Evolutionary conservation across 2,329 filamentous ascomycete species (phyloP), one percentile per base, ranked within the genome.

Genomic region (Alternaria sp.): DNA sequence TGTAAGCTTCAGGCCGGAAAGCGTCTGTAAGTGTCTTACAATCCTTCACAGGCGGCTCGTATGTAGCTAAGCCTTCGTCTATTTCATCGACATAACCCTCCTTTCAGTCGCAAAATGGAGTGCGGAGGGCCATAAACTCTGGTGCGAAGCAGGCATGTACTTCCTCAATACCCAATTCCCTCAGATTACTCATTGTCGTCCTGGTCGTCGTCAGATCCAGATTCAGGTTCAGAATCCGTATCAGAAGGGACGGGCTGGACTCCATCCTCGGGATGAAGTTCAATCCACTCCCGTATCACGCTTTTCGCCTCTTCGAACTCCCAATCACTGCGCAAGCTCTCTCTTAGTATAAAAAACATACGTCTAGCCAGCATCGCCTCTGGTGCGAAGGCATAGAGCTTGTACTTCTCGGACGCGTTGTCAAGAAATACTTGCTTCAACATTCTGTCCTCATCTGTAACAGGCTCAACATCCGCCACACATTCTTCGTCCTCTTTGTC

Each of bases 401-500:
- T 27, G 30, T 69, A 78, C 14, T 66, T 64, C 2, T 61, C 40
- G 7, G 72, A 74, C 5, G 71, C 72, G n/a, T 65, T 58, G 0
- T 69, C 63, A 3, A 77, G 65, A 44, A 78, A 78, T 0, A 69
- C 9, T 0, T 49, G 30, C 52, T 78, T 79, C 5, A 77, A n/a
- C 28, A 65, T 55, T 8, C 28, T 56, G 2, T 68, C 54, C 14
- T 62, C 50, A 0, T 58, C 50, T 1, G 34, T 57, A 1, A 3
- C 2, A 4, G 4, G 14, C 46, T 49, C 30, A 3, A 49, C 14
- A 8, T 5, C n/a, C 0, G 46, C 46, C 12, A 34, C 22, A 22
- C 22, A 22, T 22, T 22, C 22, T 22, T 25, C 30, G 2, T 49
- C 46, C 2, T 10, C 18, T 0, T 34, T 5, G 0, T 2, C 46